phyloP scores from a whole-genome alignment of 495 filamentous ascomycete genomes.

The Aspergillus taichungensis region DNA sequence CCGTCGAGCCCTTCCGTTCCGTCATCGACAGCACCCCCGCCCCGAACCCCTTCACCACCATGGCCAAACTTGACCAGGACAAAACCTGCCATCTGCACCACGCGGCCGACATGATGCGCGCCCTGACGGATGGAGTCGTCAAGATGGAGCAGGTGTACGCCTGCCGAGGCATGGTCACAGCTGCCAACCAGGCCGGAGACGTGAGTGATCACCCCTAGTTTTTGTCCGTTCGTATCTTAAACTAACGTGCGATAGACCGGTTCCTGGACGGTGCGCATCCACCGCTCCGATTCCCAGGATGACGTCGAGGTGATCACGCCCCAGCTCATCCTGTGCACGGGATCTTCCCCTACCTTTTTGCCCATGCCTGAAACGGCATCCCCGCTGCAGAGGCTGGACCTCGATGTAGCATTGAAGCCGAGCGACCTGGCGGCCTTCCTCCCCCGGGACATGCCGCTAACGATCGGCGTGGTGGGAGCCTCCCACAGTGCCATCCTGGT shows the following conservation, averaged over 20 bases:
- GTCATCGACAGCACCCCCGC: slow-evolving; percentile 35
- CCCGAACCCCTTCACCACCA: slow-evolving; percentile 43
- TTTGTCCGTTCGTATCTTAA: background rate
- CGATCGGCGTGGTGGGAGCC: slow-evolving; percentile 49
- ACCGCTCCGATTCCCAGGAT: slow-evolving; percentile 15
- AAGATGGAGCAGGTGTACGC: slow-evolving; percentile 36
- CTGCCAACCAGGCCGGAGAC: slow-evolving; percentile 26
- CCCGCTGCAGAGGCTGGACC: slow-evolving; percentile 33
- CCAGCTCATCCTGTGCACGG: slow-evolving; percentile 50
- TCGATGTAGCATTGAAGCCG: slow-evolving; percentile 49
- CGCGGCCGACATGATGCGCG: slow-evolving; percentile 45
- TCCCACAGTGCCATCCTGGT: slow-evolving; percentile 56
- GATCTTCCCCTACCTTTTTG: slow-evolving; percentile 39
- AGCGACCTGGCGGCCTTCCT: slow-evolving; percentile 36
- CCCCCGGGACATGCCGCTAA: slow-evolving; percentile 23
- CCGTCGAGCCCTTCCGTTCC: slow-evolving; percentile 38
- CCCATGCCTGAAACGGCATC: slow-evolving; percentile 29
- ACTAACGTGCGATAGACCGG: slow-evolving; percentile 13
- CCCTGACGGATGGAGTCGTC: slow-evolving; percentile 40
- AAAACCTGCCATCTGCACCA: slow-evolving; percentile 45
- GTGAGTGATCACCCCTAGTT: slow-evolving; percentile 15
- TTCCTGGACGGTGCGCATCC: slow-evolving; percentile 38
- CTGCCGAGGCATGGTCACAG: slow-evolving; percentile 32
- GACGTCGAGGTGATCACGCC: slow-evolving; percentile 29
- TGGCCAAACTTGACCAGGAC: slow-evolving; percentile 45